Evolutionary conservation across 108 stramenopile species (phyloP).

Genomic region (Discostella pseudostelligera): DNA sequence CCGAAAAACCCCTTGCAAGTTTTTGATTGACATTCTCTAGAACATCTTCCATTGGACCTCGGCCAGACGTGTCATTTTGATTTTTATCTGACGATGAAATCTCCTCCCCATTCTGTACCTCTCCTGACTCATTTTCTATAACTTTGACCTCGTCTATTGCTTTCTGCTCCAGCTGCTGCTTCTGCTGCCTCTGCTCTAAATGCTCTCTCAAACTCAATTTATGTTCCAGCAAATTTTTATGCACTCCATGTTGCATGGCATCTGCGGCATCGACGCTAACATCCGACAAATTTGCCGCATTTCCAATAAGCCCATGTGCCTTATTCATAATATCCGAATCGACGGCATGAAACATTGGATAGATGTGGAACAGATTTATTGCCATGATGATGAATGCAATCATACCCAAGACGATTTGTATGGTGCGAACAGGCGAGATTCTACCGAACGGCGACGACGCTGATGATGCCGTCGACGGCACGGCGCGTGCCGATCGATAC

Average conservation of each 20-base stretch:
- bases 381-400: conserved; percentile 18
- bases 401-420: conserved; percentile 14
- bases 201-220: conserved; percentile 12
- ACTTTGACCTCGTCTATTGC: too few relatives aligned
- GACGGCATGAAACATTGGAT: conserved; percentile 24
- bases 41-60: too few relatives aligned
- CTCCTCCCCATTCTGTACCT: neutral
- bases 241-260: conserved; percentile 37
- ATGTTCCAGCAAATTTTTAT: conserved; percentile 34
- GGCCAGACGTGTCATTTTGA: too few relatives aligned
- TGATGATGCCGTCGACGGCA: conserved; percentile 20
- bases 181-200: too few relatives aligned
- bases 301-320: too few relatives aligned
- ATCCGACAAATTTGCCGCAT: conserved; percentile 12
- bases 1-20: conserved; percentile 68
- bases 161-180: too few relatives aligned
- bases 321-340: too few relatives aligned
- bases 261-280: conserved; percentile 1
- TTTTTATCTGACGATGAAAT: neutral
- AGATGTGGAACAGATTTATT: conserved; percentile 11
- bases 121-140: conserved; percentile 2
- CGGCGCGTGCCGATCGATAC: conserved; percentile 43
- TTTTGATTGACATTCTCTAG: conserved; percentile 14
- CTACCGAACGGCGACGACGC: neutral
- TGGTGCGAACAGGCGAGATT: conserved; percentile 7